Base-by-base conservation (phyloP, 805 yeast species). In the Candida stauntonica region DNA sequence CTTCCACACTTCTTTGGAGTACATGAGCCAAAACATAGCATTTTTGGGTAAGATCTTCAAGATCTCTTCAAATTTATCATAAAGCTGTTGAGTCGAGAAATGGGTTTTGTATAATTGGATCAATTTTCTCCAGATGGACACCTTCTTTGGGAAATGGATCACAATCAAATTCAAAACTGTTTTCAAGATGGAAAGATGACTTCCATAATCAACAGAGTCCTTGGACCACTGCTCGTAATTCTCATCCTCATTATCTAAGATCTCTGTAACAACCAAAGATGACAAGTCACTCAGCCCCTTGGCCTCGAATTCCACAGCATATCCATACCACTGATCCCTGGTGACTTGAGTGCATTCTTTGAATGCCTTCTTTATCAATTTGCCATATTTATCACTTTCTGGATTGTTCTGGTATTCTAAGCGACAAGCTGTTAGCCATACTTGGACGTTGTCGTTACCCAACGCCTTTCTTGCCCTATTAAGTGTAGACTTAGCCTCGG, bases 371-470 rank as follows among this genome's bases (percentile, higher is more conserved):
- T 59, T 58, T 40, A 81, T 51, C 50, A 84, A 50, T 51, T 67
- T 69, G 5, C 58, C 58, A 1, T 80, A 58, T 43, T 75, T 73
- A 1, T 63, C 57, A n/a, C 62, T 67, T n/a, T 65, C 60, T 7
- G 64, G 64, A 5, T 60, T 55, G 1, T 60, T 54, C 40, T 68
- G 63, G 50, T 79, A 91, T 57, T 86, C 94, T 12, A 87, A 53
- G 46, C 78, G 73, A 1, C 79, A 70, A 1, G 87, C 87, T 0
- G 79, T 66, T 3, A 86, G 60, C 91, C 95, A 86, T 2, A 87
- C 67, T 24, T 66, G 66, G 32, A 67, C 60, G 7, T 75, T 66
- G 26, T 42, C 41, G 3, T 67, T 63, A 3, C 70, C 68, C 12
- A 81, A 56, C 0, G 60, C 54, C 38, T 76, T 75, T 45, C 89